Base-by-base conservation (phyloP, 2,329 filamentous ascomycete species). In the Dothideomycetes sp. region DNA sequence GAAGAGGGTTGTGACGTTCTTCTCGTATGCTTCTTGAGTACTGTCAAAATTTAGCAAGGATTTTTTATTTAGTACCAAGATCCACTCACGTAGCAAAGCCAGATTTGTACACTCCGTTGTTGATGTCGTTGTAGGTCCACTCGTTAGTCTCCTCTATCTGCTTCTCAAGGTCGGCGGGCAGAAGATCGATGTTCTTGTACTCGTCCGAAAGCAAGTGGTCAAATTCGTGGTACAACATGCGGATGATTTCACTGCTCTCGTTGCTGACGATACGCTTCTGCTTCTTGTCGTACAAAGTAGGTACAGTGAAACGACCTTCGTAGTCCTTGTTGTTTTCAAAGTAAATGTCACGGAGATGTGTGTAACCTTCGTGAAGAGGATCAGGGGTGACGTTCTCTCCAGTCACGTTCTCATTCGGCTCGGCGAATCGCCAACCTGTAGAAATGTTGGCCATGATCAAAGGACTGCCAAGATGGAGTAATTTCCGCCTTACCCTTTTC, bases 221-320 rank as follows among this genome's bases (percentile, higher is more conserved):
- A 56, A 95, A 95, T 61, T 76, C 82, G 30, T 70, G 71, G 57
- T 82, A 82, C 43, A 94, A 67, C 82, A 93, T 91, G 57, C 86
- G 79, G 60, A 93, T 76, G 57, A 94, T 93, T 64, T 94, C 86
- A 50, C 79, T 78, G 63, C 81, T 84, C 71, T 93, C 86, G 51
- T 94, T 94, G 73, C 73, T 88, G 48, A 93, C 85, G 55, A 94
- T 89, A 17, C 34, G 31, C 41, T 58, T 52, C 28, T 67, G 67
- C 56, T 80, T 75, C 56, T 76, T 80, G 49, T 84, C 80, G 67
- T 76, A 84, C 35, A 94, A 68, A 18, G 84, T 75, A 0, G 86
- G 86, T 12, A 95, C 88, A 0, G 88, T 94, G 61, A 88, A 94
- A 10, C 88, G 76, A 1, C 83, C 87, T 2, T 67, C 59, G 55